phyloP scores from a whole-genome alignment of 225 moss, liverwort and hornwort genomes.

The Antitrichia curtipendula region DNA sequence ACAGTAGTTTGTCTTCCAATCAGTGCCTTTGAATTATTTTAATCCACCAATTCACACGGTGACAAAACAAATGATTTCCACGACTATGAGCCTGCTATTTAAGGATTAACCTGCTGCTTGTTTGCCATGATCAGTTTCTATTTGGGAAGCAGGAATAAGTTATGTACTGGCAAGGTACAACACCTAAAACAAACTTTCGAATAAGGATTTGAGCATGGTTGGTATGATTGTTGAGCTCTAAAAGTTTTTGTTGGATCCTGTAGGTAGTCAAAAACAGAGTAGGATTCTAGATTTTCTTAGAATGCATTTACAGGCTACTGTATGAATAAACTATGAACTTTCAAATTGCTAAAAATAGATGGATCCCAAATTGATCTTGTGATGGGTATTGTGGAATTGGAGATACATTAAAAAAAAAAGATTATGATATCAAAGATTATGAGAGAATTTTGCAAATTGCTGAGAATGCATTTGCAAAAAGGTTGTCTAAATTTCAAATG shows the following conservation, averaged over 20 bases:
- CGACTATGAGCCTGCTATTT: too few relatives aligned
- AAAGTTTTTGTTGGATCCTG: neutral
- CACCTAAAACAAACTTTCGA: neutral
- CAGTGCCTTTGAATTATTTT: too few relatives aligned
- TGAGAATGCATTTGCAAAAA: neutral
- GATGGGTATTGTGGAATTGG: neutral
- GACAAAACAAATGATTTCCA: too few relatives aligned
- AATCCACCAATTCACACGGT: too few relatives aligned
- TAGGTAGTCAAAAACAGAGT: neutral
- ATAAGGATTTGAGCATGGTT: neutral
- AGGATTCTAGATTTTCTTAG: neutral
- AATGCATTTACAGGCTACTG: neutral
- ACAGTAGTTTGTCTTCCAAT: too few relatives aligned
- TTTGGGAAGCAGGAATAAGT: neutral
- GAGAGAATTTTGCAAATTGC: neutral
- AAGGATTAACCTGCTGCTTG: too few relatives aligned
- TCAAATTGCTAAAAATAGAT: neutral
- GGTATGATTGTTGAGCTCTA: neutral
- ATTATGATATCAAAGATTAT: too few relatives aligned
- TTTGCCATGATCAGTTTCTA: neutral
- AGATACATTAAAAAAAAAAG: neutral
- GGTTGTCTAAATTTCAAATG: too few relatives aligned
- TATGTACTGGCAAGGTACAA: neutral
- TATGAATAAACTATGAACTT: neutral
- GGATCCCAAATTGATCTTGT: neutral